These are phyloP conservation scores for Backusella westeae DNA, from an alignment of 192 early-diverging fungal species.

Conservation along the genomic window DNA sequence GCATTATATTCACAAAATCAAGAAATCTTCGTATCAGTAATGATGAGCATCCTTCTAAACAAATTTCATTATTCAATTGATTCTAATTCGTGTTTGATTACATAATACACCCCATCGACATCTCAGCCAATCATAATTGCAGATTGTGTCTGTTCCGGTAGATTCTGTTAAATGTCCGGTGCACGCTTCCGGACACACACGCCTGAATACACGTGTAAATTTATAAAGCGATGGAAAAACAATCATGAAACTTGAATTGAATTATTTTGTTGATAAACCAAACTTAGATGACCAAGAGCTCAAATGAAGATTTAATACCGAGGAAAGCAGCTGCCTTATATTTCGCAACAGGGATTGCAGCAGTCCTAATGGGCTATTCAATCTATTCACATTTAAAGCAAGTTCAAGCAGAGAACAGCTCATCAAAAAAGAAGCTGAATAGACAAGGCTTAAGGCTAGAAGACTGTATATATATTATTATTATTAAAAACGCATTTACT, in stretches of 20 bases:
- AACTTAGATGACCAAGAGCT: not conserved
- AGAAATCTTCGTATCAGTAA: no score
- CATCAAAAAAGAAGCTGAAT: conserved; percentile 7
- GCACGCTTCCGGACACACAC: not conserved
- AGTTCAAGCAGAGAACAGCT: not conserved
- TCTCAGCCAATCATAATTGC: not conserved
- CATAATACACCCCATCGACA: no score
- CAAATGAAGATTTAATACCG: not conserved
- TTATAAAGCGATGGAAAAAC: not conserved
- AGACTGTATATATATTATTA: conserved; percentile 6
- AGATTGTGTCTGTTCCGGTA: not conserved
- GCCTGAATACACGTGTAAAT: not conserved
- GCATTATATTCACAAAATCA: no score
- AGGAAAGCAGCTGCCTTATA: conserved; percentile 9
- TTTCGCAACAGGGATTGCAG: conserved; percentile 23
- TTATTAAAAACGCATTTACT: no score
- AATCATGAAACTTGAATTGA: not conserved
- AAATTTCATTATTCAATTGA: no score
- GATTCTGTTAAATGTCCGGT: not conserved
- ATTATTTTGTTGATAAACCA: not conserved
- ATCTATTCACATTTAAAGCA: conserved; percentile 31
- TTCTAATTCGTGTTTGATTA: no score
- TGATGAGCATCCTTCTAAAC: no score
- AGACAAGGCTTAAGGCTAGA: conserved; percentile 5
- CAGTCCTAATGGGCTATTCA: conserved; percentile 32